These are phyloP conservation scores for Arxiozyma telluris DNA, from an alignment of 1,139 yeast species.

Conservation along the genomic window DNA sequence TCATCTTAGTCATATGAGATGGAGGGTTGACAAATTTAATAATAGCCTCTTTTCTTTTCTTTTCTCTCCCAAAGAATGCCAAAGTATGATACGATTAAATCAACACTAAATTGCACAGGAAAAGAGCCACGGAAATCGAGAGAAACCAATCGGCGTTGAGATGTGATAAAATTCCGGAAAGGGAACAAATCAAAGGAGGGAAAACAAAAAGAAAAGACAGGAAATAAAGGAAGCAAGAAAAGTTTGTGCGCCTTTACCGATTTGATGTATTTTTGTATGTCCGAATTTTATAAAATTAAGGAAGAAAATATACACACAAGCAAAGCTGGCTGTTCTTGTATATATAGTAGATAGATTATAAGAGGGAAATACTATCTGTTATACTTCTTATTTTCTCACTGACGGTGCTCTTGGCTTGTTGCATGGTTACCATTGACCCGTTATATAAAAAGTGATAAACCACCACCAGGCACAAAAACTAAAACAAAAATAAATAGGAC, in stretches of 20 bases:
- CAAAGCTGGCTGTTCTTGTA: no score
- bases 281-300: no score
- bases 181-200: not conserved
- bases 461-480: not conserved
- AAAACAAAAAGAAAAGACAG: not conserved
- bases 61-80: no score
- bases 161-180: not conserved
- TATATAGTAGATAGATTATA: no score
- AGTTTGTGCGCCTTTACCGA: not conserved
- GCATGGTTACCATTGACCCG: not conserved
- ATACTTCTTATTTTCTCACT: not conserved
- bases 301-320: not conserved
- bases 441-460: no score
- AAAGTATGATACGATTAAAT: no score
- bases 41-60: not conserved
- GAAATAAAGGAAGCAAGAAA: not conserved
- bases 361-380: no score
- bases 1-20: not conserved
- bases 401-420: no score
- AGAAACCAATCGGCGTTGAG: conserved; percentile 1
- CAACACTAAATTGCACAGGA: not conserved
- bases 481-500: no score
- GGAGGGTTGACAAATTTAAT: not conserved
- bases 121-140: not conserved
- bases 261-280: no score